Conservation (phyloP, 2,329 filamentous ascomycete species). For the Penicillium sp. region DNA sequence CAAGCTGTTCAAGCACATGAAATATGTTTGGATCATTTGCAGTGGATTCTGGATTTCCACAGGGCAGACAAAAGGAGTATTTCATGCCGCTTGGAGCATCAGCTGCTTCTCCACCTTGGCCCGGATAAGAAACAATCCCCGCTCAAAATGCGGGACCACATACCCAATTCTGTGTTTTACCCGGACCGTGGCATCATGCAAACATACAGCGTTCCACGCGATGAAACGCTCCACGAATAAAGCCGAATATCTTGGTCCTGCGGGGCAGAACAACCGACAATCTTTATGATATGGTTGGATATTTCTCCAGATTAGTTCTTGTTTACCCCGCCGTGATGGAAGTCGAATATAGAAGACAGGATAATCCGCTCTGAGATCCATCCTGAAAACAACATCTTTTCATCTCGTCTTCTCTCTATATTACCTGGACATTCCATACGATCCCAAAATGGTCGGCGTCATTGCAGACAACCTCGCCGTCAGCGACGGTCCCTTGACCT, state of each 20-base stretch:
- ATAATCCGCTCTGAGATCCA: not conserved
- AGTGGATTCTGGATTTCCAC: not conserved
- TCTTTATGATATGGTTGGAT: slow-evolving; percentile 8
- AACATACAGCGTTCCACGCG: slow-evolving; percentile 1
- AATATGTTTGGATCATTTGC: not conserved
- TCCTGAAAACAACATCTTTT: not conserved
- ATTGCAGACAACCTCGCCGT: slow-evolving; percentile 36
- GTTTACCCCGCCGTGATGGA: slow-evolving; percentile 9
- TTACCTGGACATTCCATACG: not conserved
- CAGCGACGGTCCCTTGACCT: slow-evolving; percentile 48
- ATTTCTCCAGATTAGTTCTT: not conserved
- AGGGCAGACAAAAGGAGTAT: slow-evolving; percentile 2
- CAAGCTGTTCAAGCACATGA: not conserved
- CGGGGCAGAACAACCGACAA: slow-evolving; percentile 10
- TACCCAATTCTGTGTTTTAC: not conserved
- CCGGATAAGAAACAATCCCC: not conserved
- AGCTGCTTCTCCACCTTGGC: not conserved
- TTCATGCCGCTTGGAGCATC: slow-evolving; percentile 10
- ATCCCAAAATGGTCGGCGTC: slow-evolving; percentile 22
- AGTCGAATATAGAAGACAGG: not conserved
- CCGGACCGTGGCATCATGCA: slow-evolving; percentile 1
- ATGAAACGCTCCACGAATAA: slow-evolving; percentile 2
- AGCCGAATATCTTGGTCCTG: slow-evolving; percentile 1
- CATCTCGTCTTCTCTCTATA: not conserved
- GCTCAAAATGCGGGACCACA: slow-evolving; percentile 3